Percentiles rank a stretch among this genome's conserved stretches.
Conservation (phyloP, 306 rosid genomes). For the Cucumis cinereus region DNA sequence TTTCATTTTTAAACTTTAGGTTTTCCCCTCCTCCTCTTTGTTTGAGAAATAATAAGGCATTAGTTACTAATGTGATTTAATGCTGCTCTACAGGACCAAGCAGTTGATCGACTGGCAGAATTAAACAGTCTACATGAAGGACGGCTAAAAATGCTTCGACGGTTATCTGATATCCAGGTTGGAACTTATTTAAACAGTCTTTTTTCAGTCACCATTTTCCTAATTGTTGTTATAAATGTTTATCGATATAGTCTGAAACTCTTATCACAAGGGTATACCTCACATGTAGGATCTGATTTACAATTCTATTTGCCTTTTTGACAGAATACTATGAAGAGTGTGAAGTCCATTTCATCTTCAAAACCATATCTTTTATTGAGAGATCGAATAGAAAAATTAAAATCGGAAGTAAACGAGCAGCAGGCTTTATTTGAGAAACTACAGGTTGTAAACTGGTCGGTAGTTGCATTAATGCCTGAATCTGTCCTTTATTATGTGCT, state of each 20-base stretch:
- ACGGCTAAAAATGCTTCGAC: constrained; percentile 58
- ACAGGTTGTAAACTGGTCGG: constrained; percentile 93
- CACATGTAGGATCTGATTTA: background rate
- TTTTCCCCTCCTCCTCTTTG: background rate
- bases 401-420: constrained; percentile 48
- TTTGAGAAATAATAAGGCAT: background rate
- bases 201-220: background rate
- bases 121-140: constrained; percentile 68
- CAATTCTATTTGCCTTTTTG: constrained; percentile 2
- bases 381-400: constrained; percentile 69
- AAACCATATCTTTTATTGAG: constrained; percentile 48
- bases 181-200: constrained; percentile 9
- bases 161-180: constrained; percentile 70
- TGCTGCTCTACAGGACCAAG: constrained; percentile 40
- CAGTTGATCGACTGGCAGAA: constrained; percentile 45
- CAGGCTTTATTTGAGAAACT: constrained; percentile 70
- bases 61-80: background rate
- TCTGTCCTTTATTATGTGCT: constrained; percentile 11
- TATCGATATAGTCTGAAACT: background rate
- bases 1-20: background rate
- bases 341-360: constrained; percentile 59
- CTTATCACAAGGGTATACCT: background rate
- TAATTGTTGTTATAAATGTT: background rate
- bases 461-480: constrained; percentile 50
- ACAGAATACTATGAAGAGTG: constrained; percentile 74